Conservation (phyloP, 305 asterid genomes). For the Rubia occidens region DNA sequence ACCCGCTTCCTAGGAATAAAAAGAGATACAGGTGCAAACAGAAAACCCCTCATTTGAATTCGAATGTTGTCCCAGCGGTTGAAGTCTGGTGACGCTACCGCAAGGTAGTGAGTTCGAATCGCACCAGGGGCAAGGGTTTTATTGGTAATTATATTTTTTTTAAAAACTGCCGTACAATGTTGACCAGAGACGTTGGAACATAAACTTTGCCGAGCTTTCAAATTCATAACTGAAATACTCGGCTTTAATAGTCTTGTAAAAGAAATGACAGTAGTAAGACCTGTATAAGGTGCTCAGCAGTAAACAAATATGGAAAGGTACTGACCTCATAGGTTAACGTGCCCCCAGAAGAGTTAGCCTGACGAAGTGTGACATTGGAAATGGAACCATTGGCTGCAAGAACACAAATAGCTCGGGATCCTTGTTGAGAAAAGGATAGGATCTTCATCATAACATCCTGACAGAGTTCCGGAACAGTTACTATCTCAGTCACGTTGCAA, state of each 20-base stretch:
- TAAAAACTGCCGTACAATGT: not conserved
- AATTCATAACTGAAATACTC: not conserved
- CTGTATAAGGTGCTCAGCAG: not conserved
- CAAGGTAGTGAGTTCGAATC: too few species aligned
- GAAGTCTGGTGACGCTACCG: too few species aligned
- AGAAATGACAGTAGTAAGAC: not conserved
- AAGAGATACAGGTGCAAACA: not conserved
- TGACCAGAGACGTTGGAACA: not conserved
- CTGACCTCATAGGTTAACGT: conserved; percentile 84
- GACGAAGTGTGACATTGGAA: conserved; percentile 85
- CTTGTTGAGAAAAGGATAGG: conserved; percentile 87
- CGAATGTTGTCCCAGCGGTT: too few species aligned
- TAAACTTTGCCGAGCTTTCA: not conserved
- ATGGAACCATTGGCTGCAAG: conserved; percentile 87
- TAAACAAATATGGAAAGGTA: not conserved
- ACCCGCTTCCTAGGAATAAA: not conserved
- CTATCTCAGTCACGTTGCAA: conserved; percentile 10
- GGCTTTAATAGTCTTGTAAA: not conserved
- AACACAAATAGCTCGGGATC: conserved; percentile 75
- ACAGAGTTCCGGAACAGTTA: conserved; percentile 8
- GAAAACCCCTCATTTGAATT: not conserved
- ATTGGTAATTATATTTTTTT: too few species aligned
- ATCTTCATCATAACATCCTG: conserved; percentile 90
- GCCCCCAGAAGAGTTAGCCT: conserved; percentile 86
- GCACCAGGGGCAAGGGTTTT: too few species aligned